Percentiles rank a stretch among this genome's conserved stretches.
These are phyloP conservation scores for Diutina siamensis DNA, from an alignment of 1,139 yeast species.

Conservation along the genomic window DNA sequence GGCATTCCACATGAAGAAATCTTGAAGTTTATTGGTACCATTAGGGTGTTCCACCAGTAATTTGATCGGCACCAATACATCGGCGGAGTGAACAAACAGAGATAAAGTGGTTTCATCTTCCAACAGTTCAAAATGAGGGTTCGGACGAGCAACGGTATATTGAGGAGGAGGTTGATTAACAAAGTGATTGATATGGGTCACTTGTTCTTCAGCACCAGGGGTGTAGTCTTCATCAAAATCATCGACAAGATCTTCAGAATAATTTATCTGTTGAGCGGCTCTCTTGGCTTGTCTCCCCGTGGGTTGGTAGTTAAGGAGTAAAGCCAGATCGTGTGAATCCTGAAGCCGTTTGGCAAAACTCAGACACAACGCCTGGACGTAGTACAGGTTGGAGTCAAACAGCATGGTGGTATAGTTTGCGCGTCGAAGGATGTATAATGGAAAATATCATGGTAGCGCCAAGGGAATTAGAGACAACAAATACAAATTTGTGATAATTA, in stretches of 20 bases:
- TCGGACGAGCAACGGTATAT: constrained; percentile 20
- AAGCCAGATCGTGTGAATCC: constrained; percentile 6
- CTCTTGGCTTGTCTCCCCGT: constrained; percentile 41
- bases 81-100: constrained; percentile 20
- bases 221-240: constrained; percentile 59
- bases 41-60: constrained; percentile 62
- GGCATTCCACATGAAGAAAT: constrained; percentile 83
- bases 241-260: constrained; percentile 43
- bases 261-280: constrained; percentile 60
- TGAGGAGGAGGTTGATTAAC: constrained; percentile 13
- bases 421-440: too few relatives aligned
- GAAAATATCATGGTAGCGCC: background rate
- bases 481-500: too few relatives aligned
- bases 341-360: constrained; percentile 5
- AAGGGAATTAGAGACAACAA: background rate
- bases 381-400: constrained; percentile 5
- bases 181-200: constrained; percentile 10
- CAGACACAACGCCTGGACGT: constrained; percentile 5
- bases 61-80: constrained; percentile 65
- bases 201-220: background rate
- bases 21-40: constrained; percentile 48
- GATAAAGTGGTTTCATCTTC: constrained; percentile 10
- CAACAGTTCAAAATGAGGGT: constrained; percentile 5
- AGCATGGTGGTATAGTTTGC: constrained; percentile 6
- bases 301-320: constrained; percentile 4